phyloP scores from a whole-genome alignment of 2,329 filamentous ascomycete species.

The Aspergillus glaucus region DNA sequence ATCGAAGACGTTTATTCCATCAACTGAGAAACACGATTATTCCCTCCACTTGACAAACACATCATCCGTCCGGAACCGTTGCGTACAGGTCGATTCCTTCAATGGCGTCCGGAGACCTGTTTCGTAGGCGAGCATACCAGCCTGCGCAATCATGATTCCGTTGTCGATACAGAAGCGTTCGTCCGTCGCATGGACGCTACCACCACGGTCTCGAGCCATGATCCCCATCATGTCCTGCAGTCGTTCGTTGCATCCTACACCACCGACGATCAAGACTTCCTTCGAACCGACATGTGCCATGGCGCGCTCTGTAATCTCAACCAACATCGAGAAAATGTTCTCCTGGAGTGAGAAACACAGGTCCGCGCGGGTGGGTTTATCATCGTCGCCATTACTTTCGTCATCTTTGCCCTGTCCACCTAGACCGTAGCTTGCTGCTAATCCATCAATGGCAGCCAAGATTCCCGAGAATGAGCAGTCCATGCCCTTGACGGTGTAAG shows the following conservation, averaged over 20 bases:
- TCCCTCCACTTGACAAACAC: slow-evolving; percentile 75
- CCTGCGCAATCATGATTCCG: slow-evolving; percentile 99
- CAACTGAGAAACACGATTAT: slow-evolving; percentile 18
- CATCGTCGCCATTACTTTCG: slow-evolving; percentile 38
- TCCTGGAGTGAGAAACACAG: slow-evolving; percentile 94
- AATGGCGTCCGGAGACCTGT: slow-evolving; percentile 72
- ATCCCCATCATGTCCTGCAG: slow-evolving; percentile 97
- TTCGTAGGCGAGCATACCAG: slow-evolving; percentile 76
- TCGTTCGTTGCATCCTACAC: slow-evolving; percentile 90
- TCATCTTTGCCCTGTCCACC: slow-evolving; percentile 41
- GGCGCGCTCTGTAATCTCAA: slow-evolving; percentile 95
- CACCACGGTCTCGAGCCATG: slow-evolving; percentile 84
- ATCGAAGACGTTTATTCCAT: not conserved
- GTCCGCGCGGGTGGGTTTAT: slow-evolving; percentile 64
- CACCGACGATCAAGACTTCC: slow-evolving; percentile 91
- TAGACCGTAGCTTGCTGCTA: slow-evolving; percentile 53
- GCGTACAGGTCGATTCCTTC: slow-evolving; percentile 77
- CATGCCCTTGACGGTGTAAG: slow-evolving; percentile 98
- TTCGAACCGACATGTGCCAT: slow-evolving; percentile 94
- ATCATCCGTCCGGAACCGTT: slow-evolving; percentile 76
- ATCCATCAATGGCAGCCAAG: slow-evolving; percentile 70
- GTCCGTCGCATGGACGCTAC: slow-evolving; percentile 88
- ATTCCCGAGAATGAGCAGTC: slow-evolving; percentile 96
- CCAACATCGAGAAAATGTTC: slow-evolving; percentile 92
- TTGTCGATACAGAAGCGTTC: slow-evolving; percentile 99